A percentile compares a stretch with the other conserved stretches of the same genome.
phyloP scores from a whole-genome alignment of 2,329 filamentous ascomycete species.

The Ceratocystis cacaofunesta region DNA sequence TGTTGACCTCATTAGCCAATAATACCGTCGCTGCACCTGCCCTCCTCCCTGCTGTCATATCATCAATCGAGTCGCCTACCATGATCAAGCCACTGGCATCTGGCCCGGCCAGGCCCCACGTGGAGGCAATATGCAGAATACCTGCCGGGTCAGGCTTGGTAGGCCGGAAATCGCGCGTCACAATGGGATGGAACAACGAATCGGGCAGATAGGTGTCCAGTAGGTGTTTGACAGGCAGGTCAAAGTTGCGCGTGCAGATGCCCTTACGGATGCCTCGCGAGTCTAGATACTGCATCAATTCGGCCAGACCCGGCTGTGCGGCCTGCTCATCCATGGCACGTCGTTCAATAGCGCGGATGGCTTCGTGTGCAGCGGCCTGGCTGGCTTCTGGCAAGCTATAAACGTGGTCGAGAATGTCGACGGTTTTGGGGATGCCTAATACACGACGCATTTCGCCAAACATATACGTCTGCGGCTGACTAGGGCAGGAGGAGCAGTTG shows the following conservation, averaged over 20 bases:
- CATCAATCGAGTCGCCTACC: constrained; percentile 74
- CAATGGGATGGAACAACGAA: constrained; percentile 57
- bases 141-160: constrained; percentile 83
- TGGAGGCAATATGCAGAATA: constrained; percentile 67
- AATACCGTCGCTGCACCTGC: constrained; percentile 87
- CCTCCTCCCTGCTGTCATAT: constrained; percentile 72
- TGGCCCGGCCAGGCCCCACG: constrained; percentile 46
- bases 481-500: constrained; percentile 25
- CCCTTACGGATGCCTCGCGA: constrained; percentile 52
- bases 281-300: constrained; percentile 74
- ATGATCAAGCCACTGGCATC: constrained; percentile 41
- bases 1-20: constrained; percentile 68
- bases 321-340: constrained; percentile 64
- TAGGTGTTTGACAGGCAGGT: constrained; percentile 59
- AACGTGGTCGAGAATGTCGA: constrained; percentile 84
- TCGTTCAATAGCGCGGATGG: constrained; percentile 67
- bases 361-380: constrained; percentile 51
- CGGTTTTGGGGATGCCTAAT: constrained; percentile 53
- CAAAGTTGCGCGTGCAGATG: constrained; percentile 91
- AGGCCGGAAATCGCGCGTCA: constrained; percentile 68
- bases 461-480: constrained; percentile 90
- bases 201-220: constrained; percentile 57
- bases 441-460: constrained; percentile 70
- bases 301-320: constrained; percentile 63
- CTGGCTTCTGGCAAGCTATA: constrained; percentile 49